These are phyloP conservation scores for Ulmus americana DNA, from an alignment of 331 rosid genomes.

Conservation along the genomic window DNA sequence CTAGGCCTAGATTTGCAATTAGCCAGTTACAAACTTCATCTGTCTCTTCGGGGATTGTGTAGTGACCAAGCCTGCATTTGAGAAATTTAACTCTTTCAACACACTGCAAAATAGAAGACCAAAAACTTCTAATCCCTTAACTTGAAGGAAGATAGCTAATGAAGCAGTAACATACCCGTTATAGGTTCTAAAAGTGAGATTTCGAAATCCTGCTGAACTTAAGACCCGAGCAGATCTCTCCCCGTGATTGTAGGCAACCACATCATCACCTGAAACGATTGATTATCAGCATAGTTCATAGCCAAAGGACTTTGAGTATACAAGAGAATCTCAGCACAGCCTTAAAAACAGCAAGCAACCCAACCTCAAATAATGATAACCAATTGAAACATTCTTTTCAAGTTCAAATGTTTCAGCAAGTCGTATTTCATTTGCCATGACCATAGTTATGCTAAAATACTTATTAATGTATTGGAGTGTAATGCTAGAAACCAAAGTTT, in stretches of 20 bases:
- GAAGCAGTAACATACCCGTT: slow-evolving; percentile 43
- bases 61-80: slow-evolving; percentile 79
- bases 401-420: not conserved
- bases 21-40: slow-evolving; percentile 84
- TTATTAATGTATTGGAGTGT: not conserved
- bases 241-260: slow-evolving; percentile 66
- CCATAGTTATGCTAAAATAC: not conserved
- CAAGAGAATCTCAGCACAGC: not conserved
- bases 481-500: not conserved
- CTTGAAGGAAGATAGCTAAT: slow-evolving; percentile 6
- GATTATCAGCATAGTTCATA: not conserved
- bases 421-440: not conserved
- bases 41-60: slow-evolving; percentile 87
- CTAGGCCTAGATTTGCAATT: slow-evolving; percentile 58
- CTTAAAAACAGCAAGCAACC: not conserved
- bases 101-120: slow-evolving; percentile 14
- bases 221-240: slow-evolving; percentile 71
- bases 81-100: not conserved
- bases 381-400: not conserved
- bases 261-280: slow-evolving; percentile 66
- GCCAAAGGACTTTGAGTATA: not conserved
- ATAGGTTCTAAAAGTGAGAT: slow-evolving; percentile 69
- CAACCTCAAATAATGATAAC: not conserved
- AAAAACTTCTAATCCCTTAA: slow-evolving; percentile 10
- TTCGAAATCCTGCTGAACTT: slow-evolving; percentile 68